Evolutionary conservation across 108 stramenopile species (phyloP).

Genomic region (Fragilariopsis cylindrus): DNA sequence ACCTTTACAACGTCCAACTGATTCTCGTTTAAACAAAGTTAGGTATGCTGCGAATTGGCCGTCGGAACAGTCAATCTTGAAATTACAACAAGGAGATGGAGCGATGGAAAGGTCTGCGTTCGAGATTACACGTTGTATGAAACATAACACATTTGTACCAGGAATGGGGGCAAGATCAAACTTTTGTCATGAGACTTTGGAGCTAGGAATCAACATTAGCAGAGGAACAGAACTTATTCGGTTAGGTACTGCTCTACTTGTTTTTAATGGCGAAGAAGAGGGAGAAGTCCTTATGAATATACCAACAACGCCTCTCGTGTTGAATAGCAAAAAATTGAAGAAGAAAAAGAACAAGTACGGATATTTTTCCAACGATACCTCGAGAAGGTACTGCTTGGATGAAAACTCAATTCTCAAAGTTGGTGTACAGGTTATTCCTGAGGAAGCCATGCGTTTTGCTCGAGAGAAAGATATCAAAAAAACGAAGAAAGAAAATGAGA

Average conservation of each 20-base stretch:
- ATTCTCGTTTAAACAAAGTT: constrained; percentile 1
- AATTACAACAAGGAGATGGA: constrained; percentile 10
- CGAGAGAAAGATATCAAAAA: constrained; percentile 13
- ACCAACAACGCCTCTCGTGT: constrained; percentile 20
- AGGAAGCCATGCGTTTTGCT: constrained; percentile 17
- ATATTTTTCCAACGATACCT: constrained; percentile 31
- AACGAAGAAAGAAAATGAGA: constrained; percentile 16
- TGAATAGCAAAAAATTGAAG: constrained; percentile 27
- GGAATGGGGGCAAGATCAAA: constrained; percentile 27
- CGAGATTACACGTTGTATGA: constrained; percentile 30
- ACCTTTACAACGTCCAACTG: constrained; percentile 23
- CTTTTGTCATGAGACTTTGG: constrained; percentile 39
- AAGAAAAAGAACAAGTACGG: constrained; percentile 30
- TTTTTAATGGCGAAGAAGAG: constrained; percentile 53
- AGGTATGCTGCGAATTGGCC: constrained; percentile 41
- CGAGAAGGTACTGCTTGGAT: constrained; percentile 30
- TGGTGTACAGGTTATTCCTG: constrained; percentile 39
- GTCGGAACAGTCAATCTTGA: constrained; percentile 25
- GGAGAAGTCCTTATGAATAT: constrained; percentile 32
- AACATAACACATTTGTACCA: constrained; percentile 14
- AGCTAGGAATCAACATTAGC: constrained; percentile 36
- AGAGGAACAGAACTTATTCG: constrained; percentile 51
- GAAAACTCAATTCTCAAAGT: constrained; percentile 42
- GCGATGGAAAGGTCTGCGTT: constrained; percentile 29
- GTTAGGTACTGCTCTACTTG: constrained; percentile 47